Base-by-base conservation (phyloP, 2,329 filamentous ascomycete genomes). In the Corynespora cassiicola region DNA sequence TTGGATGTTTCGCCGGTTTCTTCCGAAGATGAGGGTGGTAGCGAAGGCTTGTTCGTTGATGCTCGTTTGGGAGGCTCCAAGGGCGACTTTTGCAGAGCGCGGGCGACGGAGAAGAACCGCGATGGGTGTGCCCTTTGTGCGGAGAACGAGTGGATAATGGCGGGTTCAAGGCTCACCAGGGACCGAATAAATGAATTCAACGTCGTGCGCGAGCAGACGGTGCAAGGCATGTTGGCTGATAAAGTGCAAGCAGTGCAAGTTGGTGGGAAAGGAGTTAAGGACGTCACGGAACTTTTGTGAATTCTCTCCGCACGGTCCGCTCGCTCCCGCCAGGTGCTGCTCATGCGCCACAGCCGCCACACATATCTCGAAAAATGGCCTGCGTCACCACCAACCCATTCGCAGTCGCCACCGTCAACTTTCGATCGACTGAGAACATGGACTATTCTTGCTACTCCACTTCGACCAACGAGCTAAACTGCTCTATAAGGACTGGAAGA, bases 31-130 rank as follows among this genome's bases (percentile, higher is more conserved):
- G 22, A n/a, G n/a, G n/a, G n/a, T n/a, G 28, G n/a, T 15, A 72
- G 57, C 9, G 74, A 50, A 27, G 71, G 57, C 26, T 72, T 67
- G 4, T 70, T 36, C 27, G 70, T 47, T 22, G 42, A 54, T 38
- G 31, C 71, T 67, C 2, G 31, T 18, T 36, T 44, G 16, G 29
- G 21, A 20, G 32, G 23, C 5, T 35, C 24, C 4, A 18, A 10
- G 16, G 16, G 24, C 17, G 21, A 15, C 29, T 10, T 44, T 10
- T 30, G 37, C 2, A 19, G 25, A 25, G 28, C 42, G 29, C 34
- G 47, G 30, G 36, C 35, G 22, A 44, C 23, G 25, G 50, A 53
- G 23, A 50, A 49, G 32, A 32, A 50, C 44, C 54, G 52, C 18
- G 52, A 29, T 14, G 38, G 30, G 27, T 47, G 34, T 6, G 17